A percentile compares a stretch with the other conserved stretches of the same genome.
These are phyloP conservation scores for Pichia sp. DNA, from an alignment of 1,139 yeast species.

Conservation along the genomic window DNA sequence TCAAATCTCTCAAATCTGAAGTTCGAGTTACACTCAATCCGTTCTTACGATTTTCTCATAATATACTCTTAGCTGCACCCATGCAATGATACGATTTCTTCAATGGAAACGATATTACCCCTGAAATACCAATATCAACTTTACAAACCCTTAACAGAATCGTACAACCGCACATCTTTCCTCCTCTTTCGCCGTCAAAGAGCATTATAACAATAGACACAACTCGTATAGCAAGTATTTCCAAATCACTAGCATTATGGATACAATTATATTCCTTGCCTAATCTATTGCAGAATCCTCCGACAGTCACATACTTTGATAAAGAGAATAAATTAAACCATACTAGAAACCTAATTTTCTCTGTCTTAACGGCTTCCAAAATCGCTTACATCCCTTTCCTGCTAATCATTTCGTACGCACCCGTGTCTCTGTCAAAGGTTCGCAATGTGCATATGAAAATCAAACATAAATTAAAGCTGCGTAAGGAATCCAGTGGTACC, in stretches of 20 bases:
- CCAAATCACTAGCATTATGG: no score
- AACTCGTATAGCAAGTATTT: no score
- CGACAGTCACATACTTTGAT: no score
- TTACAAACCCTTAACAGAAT: no score
- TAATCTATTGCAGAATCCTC: no score
- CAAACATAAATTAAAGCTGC: not conserved
- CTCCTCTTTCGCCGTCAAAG: no score
- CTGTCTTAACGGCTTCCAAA: slow-evolving; percentile 1
- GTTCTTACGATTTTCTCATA: not conserved
- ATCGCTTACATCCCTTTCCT: slow-evolving; percentile 4
- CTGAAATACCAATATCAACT: no score
- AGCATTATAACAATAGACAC: no score
- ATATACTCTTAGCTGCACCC: slow-evolving; percentile 4
- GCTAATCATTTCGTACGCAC: slow-evolving; percentile 1
- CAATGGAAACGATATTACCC: no score
- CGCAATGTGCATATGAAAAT: not conserved
- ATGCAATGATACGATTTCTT: slow-evolving; percentile 6
- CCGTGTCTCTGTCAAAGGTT: slow-evolving; percentile 1
- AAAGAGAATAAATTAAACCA: slow-evolving; percentile 1
- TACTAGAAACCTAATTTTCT: slow-evolving; percentile 1
- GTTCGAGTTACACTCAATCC: slow-evolving; percentile 6
- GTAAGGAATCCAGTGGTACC: not conserved
- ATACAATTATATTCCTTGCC: no score
- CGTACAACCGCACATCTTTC: no score
- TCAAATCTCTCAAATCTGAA: slow-evolving; percentile 6